phyloP scores from a whole-genome alignment of 2,329 filamentous ascomycete genomes.

The Blastomyces parvus region DNA sequence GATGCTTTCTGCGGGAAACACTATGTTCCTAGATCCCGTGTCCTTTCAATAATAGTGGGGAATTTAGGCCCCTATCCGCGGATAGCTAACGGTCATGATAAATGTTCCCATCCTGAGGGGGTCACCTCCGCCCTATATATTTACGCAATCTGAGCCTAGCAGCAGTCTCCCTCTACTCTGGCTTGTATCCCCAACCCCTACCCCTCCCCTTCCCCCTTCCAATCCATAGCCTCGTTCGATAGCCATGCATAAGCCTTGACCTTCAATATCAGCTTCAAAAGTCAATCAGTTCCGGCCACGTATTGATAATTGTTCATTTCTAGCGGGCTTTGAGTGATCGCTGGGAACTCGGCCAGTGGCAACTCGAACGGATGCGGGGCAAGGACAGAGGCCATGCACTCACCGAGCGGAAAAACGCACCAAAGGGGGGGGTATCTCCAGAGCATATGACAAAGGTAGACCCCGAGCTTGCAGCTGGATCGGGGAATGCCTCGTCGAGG shows the following conservation, averaged over 20 bases:
- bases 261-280: neutral
- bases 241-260: neutral
- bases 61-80: neutral
- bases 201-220: neutral
- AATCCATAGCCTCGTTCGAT: neutral
- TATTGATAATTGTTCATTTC: neutral
- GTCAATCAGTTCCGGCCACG: constrained; percentile 4
- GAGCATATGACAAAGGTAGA: neutral
- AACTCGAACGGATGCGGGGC: neutral
- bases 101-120: neutral
- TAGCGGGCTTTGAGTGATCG: neutral
- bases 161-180: neutral
- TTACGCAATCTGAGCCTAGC: neutral
- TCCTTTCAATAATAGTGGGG: neutral
- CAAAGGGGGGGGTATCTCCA: neutral
- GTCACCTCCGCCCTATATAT: neutral
- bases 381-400: neutral
- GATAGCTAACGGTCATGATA: neutral
- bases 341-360: neutral
- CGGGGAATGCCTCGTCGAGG: neutral
- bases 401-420: neutral
- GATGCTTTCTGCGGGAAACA: neutral
- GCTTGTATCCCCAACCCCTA: neutral
- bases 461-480: neutral
- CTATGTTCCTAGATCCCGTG: neutral